Evolutionary conservation across 2,329 filamentous ascomycete genomes (phyloP), one percentile per base, ranked within the genome.

Genomic region (Pestalotiopsis sp.): DNA sequence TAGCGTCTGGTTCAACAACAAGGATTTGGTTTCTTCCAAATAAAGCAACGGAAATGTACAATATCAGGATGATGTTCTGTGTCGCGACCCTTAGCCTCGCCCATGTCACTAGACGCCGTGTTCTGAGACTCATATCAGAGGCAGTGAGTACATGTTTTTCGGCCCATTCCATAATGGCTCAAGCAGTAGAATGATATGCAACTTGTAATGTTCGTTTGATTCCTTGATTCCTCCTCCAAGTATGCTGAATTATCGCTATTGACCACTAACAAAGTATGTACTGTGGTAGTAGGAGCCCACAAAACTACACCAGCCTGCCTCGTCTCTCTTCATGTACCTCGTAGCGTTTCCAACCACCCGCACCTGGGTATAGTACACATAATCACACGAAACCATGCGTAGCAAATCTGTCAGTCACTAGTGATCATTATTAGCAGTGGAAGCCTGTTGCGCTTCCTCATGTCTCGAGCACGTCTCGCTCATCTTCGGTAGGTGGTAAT

Each of bases 401-500:
- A 20, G 13, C 58, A 61, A 39, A 39, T 38, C 30, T 5, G 7
- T n/a, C n/a, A 20, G 30, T 52, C 10, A 39, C 58, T 61, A 61
- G 58, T 39, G n/a, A 38, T 39, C 14, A 39, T 35, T 4, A 39
- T 61, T 61, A 61, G 58, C 58, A 61, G 30, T 9, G 30, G 26
- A 35, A 61, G 58, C 17, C 17, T 35, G n/a, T 11, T 9, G 14
- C 26, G 26, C 64, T 40, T 59, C 65, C 56, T 60, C 58, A 67
- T n/a, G 68, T 65, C 14, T 69, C 61, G 9, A 69, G 55, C 14
- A 69, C 65, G 40, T 67, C 68, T n/a, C 62, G 48, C 56, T 69
- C 65, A 40, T 69, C 62, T 48, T 69, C 80, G 17, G 78, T 80
- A 20, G 81, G 81, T 44, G 75, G 75, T 65, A 74, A 72, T 3